A percentile compares a stretch with the other conserved stretches of the same genome.
Evolutionary conservation across 2,329 filamentous ascomycete genomes (phyloP).

Genomic region (Fonsecaea nubica): DNA sequence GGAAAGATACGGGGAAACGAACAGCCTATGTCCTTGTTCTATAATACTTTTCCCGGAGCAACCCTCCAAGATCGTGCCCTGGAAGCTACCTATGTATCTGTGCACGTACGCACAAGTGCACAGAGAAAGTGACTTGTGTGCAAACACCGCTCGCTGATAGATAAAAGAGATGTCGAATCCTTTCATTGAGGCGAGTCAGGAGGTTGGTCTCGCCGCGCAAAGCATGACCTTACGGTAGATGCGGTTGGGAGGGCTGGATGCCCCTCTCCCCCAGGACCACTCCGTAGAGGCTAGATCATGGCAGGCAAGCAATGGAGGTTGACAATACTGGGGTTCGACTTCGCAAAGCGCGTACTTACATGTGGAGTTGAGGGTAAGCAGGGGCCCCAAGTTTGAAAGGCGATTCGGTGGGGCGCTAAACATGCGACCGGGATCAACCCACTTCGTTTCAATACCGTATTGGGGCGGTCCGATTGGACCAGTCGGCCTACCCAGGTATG

Average conservation of each 20-base stretch:
- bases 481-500: constrained; percentile 4
- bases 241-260: constrained; percentile 16
- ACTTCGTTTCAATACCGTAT: constrained; percentile 22
- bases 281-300: constrained; percentile 15
- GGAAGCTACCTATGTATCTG: too few species aligned
- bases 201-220: constrained; percentile 16
- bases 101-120: too few species aligned
- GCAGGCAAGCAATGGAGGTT: constrained; percentile 8
- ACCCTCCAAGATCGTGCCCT: too few species aligned
- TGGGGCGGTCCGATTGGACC: constrained; percentile 15
- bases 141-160: too few species aligned
- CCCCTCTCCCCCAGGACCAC: constrained; percentile 5
- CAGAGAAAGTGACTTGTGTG: too few species aligned
- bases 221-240: constrained; percentile 11
- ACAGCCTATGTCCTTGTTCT: too few species aligned
- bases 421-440: constrained; percentile 20
- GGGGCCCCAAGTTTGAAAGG: not conserved
- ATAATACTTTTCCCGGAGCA: too few species aligned
- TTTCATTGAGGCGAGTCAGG: constrained; percentile 12
- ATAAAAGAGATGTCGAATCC: not conserved
- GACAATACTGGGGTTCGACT: constrained; percentile 11
- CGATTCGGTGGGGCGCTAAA: not conserved
- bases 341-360: constrained; percentile 20
- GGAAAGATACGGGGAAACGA: too few species aligned
- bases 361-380: constrained; percentile 22